Conservation (phyloP, 1,139 yeast species). For the Debaryomyces nepalensis region DNA sequence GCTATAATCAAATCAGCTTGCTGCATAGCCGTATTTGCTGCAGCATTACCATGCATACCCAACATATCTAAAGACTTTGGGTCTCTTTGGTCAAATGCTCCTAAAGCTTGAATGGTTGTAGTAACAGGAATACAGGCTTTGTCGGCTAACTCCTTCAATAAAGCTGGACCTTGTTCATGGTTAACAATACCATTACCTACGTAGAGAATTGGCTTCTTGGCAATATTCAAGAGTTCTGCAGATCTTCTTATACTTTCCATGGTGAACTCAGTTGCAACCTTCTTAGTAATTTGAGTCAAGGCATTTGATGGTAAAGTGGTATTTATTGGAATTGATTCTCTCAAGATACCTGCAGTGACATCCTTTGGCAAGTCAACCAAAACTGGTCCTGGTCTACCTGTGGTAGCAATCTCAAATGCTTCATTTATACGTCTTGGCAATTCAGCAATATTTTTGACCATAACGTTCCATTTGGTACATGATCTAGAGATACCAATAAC, state of each 20-base stretch:
- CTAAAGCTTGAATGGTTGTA: constrained; percentile 91
- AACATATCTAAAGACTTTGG: constrained; percentile 91
- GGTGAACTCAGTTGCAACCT: constrained; percentile 77
- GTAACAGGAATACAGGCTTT: constrained; percentile 95
- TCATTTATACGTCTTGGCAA: constrained; percentile 94
- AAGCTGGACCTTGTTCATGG: constrained; percentile 77
- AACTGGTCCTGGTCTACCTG: constrained; percentile 98
- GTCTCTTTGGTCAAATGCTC: constrained; percentile 92
- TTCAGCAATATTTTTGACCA: constrained; percentile 95
- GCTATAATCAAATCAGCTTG: constrained; percentile 92
- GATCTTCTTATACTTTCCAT: constrained; percentile 75
- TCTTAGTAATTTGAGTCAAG: constrained; percentile 68
- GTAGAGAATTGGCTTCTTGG: constrained; percentile 86
- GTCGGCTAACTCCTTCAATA: constrained; percentile 83
- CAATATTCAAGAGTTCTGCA: constrained; percentile 75
- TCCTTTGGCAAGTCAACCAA: constrained; percentile 97
- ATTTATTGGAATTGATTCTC: constrained; percentile 84
- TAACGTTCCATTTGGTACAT: constrained; percentile 98
- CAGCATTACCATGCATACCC: constrained; percentile 98
- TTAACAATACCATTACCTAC: constrained; percentile 92
- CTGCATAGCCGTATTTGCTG: constrained; percentile 94
- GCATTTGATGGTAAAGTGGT: constrained; percentile 85
- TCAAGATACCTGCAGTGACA: constrained; percentile 89
- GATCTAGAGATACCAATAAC: constrained; percentile 95
- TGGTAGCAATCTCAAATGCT: constrained; percentile 94